Evolutionary conservation across 1,284 basidiomycete genomes (phyloP).

Genomic region (Ustilago shanxiensis): DNA sequence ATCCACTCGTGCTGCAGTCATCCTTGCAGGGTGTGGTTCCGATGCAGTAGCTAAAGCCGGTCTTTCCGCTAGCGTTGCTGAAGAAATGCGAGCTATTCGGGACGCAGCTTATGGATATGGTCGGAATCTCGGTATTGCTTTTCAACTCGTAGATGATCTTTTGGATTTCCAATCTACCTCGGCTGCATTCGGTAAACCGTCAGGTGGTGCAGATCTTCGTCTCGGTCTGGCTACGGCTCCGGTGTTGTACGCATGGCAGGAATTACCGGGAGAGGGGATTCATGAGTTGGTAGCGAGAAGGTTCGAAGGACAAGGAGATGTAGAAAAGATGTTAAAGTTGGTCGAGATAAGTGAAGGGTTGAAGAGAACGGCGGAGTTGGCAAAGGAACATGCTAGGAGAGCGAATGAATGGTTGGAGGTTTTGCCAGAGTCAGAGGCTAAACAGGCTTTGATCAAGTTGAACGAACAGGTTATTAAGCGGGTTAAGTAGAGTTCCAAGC

Average conservation of each 20-base stretch:
- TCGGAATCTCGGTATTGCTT: slow-evolving; percentile 81
- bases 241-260: slow-evolving; percentile 93
- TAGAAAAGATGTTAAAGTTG: slow-evolving; percentile 74
- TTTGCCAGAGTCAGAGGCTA: slow-evolving; percentile 60
- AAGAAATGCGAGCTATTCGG: slow-evolving; percentile 76
- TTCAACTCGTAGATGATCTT: slow-evolving; percentile 89
- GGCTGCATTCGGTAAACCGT: slow-evolving; percentile 82
- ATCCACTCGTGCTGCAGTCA: slow-evolving; percentile 85
- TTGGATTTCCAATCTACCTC: slow-evolving; percentile 82
- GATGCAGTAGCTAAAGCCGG: slow-evolving; percentile 72
- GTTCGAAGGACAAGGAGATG: slow-evolving; percentile 85
- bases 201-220: slow-evolving; percentile 83
- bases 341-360: slow-evolving; percentile 60
- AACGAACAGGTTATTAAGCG: slow-evolving; percentile 63
- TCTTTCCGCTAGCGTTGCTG: slow-evolving; percentile 18
- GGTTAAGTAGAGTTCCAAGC: slow-evolving; percentile 56
- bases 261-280: slow-evolving; percentile 77
- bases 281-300: slow-evolving; percentile 83
- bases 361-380: slow-evolving; percentile 62
- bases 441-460: slow-evolving; percentile 58
- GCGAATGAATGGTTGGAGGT: slow-evolving; percentile 52
- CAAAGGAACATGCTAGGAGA: slow-evolving; percentile 59
- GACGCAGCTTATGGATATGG: slow-evolving; percentile 94
- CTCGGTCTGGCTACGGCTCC: slow-evolving; percentile 92
- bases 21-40: slow-evolving; percentile 85